Base-by-base conservation (phyloP, 768 basidiomycete species). In the Psilocybe cyanescens region DNA sequence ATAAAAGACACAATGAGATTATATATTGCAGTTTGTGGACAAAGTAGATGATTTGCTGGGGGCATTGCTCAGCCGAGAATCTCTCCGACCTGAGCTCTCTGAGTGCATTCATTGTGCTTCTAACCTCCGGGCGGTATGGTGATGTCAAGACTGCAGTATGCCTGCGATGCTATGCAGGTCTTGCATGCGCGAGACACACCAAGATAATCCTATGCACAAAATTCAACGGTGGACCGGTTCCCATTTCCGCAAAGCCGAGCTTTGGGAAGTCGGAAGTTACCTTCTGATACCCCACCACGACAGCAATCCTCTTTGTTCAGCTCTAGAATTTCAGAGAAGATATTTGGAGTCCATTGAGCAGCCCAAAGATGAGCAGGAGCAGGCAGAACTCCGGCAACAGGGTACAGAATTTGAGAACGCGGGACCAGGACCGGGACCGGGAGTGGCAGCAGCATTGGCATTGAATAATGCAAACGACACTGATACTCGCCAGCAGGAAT, bases 91-190 rank as follows among this genome's bases (percentile, higher is more conserved):
- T 0, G 44, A 17, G 3, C 16, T 16, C 2, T 31, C n/a, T 7
- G 12, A 19, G 3, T 60, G 59, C 31, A 14, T 7, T 6, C 14
- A 55, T 3, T 55, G 59, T 37, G 9, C 3, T 35, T 14, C 7
- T 0, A 9, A 35, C 4, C 28, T 57, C 61, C 9, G 41, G 49
- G 57, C 59, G 8, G 8, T 57, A 14, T 56, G 65, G 65, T 6
- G 55, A 4, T 61, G 60, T 19, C 49, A 31, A 3, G 60, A 61
- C 29, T 61, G 60, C 31, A 14, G 19, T 4, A 17, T 61, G 1
- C 16, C 54, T 3, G 11, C 2, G 0, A 17, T 37, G 1, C 14
- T 30, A 12, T 61, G 60, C 24, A 57, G 55, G 7, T 8, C 28
- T 0, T 63, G 61, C n/a, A 58, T 58, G 24, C 57, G 47, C 17